Conservation (phyloP, 768 basidiomycete species). For the Exidia glandulosa region DNA sequence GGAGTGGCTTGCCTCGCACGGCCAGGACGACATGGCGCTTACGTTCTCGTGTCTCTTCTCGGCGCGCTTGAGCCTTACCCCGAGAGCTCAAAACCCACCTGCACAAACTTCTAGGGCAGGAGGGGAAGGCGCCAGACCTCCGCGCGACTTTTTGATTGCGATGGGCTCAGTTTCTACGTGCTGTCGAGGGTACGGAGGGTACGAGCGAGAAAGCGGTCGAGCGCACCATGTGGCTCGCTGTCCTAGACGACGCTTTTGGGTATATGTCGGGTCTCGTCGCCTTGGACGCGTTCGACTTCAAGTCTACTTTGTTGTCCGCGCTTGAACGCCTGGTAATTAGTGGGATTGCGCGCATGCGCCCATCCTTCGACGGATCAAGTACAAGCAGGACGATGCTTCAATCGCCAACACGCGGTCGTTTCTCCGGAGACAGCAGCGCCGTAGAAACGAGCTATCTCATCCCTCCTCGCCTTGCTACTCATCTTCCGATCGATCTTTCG, state of each 20-base stretch:
- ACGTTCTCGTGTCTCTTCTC: slow-evolving; percentile 55
- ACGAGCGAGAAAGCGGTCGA: slow-evolving; percentile 61
- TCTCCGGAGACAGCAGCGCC: slow-evolving; percentile 25
- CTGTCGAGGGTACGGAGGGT: slow-evolving; percentile 55
- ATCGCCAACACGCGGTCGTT: slow-evolving; percentile 44
- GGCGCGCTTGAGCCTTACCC: slow-evolving; percentile 43
- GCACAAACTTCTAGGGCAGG: slow-evolving; percentile 13
- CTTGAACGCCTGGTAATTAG: slow-evolving; percentile 53
- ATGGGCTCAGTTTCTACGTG: slow-evolving; percentile 60
- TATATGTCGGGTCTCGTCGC: slow-evolving; percentile 39
- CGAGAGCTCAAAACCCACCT: slow-evolving; percentile 18
- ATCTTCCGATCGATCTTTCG: slow-evolving; percentile 64
- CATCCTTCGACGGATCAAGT: slow-evolving; percentile 47
- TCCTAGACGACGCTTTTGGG: slow-evolving; percentile 71
- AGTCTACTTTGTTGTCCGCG: slow-evolving; percentile 40
- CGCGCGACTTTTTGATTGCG: slow-evolving; percentile 69
- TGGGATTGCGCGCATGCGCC: slow-evolving; percentile 19
- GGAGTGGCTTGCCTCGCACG: slow-evolving; percentile 59
- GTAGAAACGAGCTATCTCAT: slow-evolving; percentile 75
- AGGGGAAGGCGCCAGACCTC: slow-evolving; percentile 62
- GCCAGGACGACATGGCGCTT: slow-evolving; percentile 60
- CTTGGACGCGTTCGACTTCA: slow-evolving; percentile 32
- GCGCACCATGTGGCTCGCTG: slow-evolving; percentile 68
- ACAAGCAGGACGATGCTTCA: slow-evolving; percentile 76
- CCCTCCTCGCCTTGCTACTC: slow-evolving; percentile 76